Evolutionary conservation across 305 asterid genomes (phyloP).

Genomic region (Rubia peregrina): DNA sequence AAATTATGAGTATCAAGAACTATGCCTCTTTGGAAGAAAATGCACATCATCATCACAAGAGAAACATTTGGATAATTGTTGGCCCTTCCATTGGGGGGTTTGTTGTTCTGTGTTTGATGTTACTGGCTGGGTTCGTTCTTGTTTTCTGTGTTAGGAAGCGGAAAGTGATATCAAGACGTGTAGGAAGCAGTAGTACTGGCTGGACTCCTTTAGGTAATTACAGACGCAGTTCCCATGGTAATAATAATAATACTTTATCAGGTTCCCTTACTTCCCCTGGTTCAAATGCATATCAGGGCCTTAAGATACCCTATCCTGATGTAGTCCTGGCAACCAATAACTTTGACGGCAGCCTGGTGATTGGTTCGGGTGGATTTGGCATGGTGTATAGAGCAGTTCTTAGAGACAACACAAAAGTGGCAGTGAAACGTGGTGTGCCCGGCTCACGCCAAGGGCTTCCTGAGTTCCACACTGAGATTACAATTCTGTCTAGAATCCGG

Average conservation of each 20-base stretch:
- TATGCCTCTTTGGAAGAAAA: constrained; percentile 19
- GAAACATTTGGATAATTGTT: constrained; percentile 36
- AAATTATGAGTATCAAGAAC: constrained; percentile 65
- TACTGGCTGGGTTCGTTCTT: constrained; percentile 22
- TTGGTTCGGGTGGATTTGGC: constrained; percentile 92
- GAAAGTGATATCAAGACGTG: constrained; percentile 30
- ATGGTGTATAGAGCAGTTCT: constrained; percentile 61
- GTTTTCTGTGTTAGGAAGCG: constrained; percentile 30
- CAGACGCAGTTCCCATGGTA: constrained; percentile 38
- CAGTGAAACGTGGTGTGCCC: constrained; percentile 72
- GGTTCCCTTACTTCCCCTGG: constrained; percentile 45
- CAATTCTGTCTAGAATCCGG: constrained; percentile 71
- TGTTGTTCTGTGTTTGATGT: constrained; percentile 19
- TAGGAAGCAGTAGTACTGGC: constrained; percentile 46
- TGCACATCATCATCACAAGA: constrained; percentile 28
- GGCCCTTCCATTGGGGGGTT: constrained; percentile 44
- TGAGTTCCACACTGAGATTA: constrained; percentile 75
- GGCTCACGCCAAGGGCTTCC: constrained; percentile 90
- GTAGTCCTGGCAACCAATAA: constrained; percentile 58
- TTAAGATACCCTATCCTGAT: constrained; percentile 61
- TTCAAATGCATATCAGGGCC: constrained; percentile 48
- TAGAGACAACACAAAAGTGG: constrained; percentile 56
- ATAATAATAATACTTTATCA: constrained; percentile 31
- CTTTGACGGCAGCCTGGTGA: constrained; percentile 55
- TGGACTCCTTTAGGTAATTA: constrained; percentile 54